Evolutionary conservation across 2,329 filamentous ascomycete genomes (phyloP).

Genomic region (Fusarium nurragi): DNA sequence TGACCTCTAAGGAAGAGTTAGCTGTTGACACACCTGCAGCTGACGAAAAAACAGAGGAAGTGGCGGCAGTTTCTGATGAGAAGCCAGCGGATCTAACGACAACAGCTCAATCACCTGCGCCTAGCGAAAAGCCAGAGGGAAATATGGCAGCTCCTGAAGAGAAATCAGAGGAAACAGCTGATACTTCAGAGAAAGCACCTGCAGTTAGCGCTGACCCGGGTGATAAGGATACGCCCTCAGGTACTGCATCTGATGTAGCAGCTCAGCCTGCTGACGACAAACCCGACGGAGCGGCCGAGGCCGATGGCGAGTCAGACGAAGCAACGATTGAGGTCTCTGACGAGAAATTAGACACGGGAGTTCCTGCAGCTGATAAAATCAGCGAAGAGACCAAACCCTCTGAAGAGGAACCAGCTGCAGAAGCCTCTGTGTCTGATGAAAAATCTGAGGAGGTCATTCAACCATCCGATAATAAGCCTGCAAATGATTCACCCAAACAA

Average conservation of each 20-base stretch:
- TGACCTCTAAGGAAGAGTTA: slow-evolving; percentile 8
- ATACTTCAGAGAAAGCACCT: background rate
- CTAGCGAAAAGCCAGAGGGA: background rate
- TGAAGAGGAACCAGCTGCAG: slow-evolving; percentile 8
- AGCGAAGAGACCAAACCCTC: background rate
- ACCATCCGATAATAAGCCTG: background rate
- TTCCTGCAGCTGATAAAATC: background rate
- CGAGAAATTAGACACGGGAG: background rate
- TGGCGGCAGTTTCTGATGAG: slow-evolving; percentile 3
- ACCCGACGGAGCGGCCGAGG: background rate
- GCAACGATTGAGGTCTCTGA: background rate
- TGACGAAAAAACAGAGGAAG: background rate
- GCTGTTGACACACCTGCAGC: background rate
- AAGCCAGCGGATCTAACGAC: slow-evolving; percentile 7
- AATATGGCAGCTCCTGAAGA: slow-evolving; percentile 2
- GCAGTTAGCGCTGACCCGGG: background rate
- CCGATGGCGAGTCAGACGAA: background rate
- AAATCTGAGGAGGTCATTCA: slow-evolving; percentile 5
- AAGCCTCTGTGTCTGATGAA: background rate
- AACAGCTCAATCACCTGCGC: background rate
- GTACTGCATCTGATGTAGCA: background rate
- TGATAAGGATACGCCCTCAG: background rate
- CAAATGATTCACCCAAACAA: background rate
- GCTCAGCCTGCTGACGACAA: slow-evolving; percentile 1
- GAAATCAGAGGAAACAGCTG: slow-evolving; percentile 9